Conservation (phyloP, 148 eudicot species). For the Rhododendron williamsianum region DNA sequence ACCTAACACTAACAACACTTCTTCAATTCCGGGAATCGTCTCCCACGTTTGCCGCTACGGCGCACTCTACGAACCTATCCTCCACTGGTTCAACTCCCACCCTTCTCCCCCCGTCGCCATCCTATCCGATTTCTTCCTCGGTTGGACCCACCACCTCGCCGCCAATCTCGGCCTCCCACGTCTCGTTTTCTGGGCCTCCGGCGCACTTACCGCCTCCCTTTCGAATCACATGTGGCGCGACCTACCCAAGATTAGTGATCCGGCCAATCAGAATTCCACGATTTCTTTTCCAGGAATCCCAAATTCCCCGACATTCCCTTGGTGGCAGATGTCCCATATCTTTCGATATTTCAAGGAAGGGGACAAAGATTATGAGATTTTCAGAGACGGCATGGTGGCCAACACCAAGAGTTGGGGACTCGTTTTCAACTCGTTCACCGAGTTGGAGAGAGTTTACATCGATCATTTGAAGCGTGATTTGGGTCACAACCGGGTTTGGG, state of each 20-base stretch:
- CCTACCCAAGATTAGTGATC: background rate
- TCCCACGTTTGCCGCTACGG: background rate
- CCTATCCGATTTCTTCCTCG: slow-evolving; percentile 63
- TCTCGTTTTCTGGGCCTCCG: slow-evolving; percentile 36
- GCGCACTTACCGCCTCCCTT: slow-evolving; percentile 17
- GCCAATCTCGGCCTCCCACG: slow-evolving; percentile 35
- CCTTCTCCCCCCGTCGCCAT: slow-evolving; percentile 49
- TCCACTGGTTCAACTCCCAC: slow-evolving; percentile 45
- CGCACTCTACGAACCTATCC: slow-evolving; percentile 31
- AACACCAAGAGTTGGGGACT: slow-evolving; percentile 40
- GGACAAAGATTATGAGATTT: slow-evolving; percentile 26
- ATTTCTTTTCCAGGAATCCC: slow-evolving; percentile 15
- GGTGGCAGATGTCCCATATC: slow-evolving; percentile 16
- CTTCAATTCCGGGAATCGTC: slow-evolving; percentile 16
- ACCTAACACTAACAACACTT: background rate
- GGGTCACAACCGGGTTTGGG: slow-evolving; percentile 31
- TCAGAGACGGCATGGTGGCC: slow-evolving; percentile 31
- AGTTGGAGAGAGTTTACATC: slow-evolving; percentile 34
- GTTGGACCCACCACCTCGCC: slow-evolving; percentile 49
- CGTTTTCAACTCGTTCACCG: slow-evolving; percentile 35
- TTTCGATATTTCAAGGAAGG: slow-evolving; percentile 26
- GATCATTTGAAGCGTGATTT: slow-evolving; percentile 21
- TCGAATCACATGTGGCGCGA: slow-evolving; percentile 8
- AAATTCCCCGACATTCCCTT: background rate
- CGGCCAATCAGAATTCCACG: background rate